Conservation (phyloP, 1,139 yeast genomes). For the Saccharomyces uvarum region DNA sequence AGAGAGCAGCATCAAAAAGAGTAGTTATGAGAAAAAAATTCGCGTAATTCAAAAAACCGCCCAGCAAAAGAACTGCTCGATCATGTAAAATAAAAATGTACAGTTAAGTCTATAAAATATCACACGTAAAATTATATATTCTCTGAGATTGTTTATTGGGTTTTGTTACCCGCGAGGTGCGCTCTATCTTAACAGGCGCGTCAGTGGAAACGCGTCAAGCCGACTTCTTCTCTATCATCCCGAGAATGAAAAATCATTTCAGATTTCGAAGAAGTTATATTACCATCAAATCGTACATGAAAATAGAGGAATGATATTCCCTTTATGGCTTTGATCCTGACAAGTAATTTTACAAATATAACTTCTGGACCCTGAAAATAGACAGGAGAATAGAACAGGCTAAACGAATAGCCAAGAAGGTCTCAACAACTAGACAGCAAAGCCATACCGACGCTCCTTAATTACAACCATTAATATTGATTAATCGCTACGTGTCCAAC, state of each 20-base stretch:
- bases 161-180: neutral
- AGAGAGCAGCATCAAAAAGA: neutral
- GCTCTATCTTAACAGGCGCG: neutral
- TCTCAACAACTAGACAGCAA: neutral
- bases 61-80: neutral
- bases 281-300: neutral
- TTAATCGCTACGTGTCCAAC: neutral
- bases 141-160: neutral
- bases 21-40: neutral
- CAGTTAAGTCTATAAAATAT: neutral
- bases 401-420: neutral
- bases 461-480: neutral
- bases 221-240: neutral
- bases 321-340: neutral
- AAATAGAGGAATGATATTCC: neutral
- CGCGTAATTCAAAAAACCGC: neutral
- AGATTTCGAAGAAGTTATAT: neutral
- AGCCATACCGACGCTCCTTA: neutral
- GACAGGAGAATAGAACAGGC: neutral
- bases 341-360: neutral
- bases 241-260: neutral
- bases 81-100: neutral
- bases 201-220: neutral
- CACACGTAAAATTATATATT: neutral
- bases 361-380: neutral